Evolutionary conservation across 1,139 yeast species (phyloP).

Genomic region (Kurtzmaniella quercitrusa): DNA sequence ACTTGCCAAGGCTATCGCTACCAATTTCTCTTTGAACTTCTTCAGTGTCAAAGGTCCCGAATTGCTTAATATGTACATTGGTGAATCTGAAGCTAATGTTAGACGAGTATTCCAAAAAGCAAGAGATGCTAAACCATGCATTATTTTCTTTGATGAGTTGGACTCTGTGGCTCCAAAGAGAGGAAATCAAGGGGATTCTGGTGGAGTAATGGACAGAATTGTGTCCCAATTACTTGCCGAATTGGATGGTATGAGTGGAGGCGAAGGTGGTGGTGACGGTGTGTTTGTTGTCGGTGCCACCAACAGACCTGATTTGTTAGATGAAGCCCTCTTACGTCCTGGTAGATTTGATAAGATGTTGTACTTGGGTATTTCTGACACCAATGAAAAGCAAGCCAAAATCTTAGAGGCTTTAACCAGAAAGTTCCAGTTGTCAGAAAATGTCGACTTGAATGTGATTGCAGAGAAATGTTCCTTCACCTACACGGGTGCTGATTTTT

Average conservation of each 20-base stretch:
- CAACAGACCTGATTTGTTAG: slow-evolving; percentile 89
- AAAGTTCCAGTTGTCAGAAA: slow-evolving; percentile 61
- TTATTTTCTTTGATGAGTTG: slow-evolving; percentile 92
- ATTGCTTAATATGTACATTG: slow-evolving; percentile 92
- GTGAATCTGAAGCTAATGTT: slow-evolving; percentile 97
- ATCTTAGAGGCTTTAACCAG: slow-evolving; percentile 86
- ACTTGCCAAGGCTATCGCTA: slow-evolving; percentile 93
- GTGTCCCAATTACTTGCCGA: slow-evolving; percentile 94
- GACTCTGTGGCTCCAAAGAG: slow-evolving; percentile 98
- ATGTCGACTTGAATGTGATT: slow-evolving; percentile 56
- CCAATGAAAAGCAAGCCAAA: slow-evolving; percentile 82
- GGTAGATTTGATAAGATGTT: slow-evolving; percentile 95
- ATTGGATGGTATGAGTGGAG: slow-evolving; percentile 90
- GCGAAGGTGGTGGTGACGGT: slow-evolving; percentile 66
- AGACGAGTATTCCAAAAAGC: slow-evolving; percentile 91
- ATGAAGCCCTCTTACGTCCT: slow-evolving; percentile 90
- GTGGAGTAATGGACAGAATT: slow-evolving; percentile 97
- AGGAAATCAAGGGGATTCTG: slow-evolving; percentile 97
- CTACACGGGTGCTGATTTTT: slow-evolving; percentile 96
- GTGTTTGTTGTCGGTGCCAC: slow-evolving; percentile 98
- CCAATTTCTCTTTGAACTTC: slow-evolving; percentile 87
- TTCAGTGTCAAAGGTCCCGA: slow-evolving; percentile 97
- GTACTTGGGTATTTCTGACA: slow-evolving; percentile 88
- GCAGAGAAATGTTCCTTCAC: slow-evolving; percentile 80
- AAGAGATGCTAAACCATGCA: slow-evolving; percentile 95